A percentile compares a stretch with the other conserved stretches of the same genome.
Evolutionary conservation across 768 basidiomycete genomes (phyloP).

Genomic region (Leucocoprinus leucothites): DNA sequence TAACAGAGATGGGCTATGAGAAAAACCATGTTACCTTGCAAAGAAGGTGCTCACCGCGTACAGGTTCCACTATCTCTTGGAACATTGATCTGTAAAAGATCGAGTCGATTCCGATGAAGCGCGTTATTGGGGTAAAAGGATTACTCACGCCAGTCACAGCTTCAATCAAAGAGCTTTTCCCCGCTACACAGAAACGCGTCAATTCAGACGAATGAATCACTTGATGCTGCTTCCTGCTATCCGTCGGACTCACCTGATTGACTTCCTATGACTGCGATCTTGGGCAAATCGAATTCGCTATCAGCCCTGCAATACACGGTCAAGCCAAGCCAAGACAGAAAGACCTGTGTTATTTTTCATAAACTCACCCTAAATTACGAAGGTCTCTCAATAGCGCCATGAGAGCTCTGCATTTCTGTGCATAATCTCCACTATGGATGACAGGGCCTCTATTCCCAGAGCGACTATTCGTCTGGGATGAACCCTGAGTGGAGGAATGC

Average conservation of each 20-base stretch:
- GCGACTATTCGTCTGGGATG: not conserved
- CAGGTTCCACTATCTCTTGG: constrained; percentile 63
- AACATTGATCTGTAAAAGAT: constrained; percentile 46
- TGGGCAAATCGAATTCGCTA: constrained; percentile 42
- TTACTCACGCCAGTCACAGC: constrained; percentile 49
- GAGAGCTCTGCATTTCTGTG: constrained; percentile 33
- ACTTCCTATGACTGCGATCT: constrained; percentile 52
- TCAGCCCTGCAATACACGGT: not conserved
- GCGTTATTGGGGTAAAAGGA: not conserved
- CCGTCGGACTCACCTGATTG: constrained; percentile 41
- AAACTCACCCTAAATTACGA: constrained; percentile 35
- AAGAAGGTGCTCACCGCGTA: constrained; percentile 36
- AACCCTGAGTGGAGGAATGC: not conserved
- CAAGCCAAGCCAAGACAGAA: not conserved
- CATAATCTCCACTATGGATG: constrained; percentile 28
- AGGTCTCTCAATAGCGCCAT: constrained; percentile 37
- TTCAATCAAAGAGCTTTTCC: constrained; percentile 60
- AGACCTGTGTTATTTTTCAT: not conserved
- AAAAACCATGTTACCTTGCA: not conserved
- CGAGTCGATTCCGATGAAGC: not conserved
- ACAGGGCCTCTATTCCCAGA: not conserved
- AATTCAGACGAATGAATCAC: not conserved
- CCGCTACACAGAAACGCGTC: constrained; percentile 33
- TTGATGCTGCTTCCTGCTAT: not conserved
- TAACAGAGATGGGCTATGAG: not conserved